phyloP scores from a whole-genome alignment of 345 rosid genomes.

The Passiflora organensis region DNA sequence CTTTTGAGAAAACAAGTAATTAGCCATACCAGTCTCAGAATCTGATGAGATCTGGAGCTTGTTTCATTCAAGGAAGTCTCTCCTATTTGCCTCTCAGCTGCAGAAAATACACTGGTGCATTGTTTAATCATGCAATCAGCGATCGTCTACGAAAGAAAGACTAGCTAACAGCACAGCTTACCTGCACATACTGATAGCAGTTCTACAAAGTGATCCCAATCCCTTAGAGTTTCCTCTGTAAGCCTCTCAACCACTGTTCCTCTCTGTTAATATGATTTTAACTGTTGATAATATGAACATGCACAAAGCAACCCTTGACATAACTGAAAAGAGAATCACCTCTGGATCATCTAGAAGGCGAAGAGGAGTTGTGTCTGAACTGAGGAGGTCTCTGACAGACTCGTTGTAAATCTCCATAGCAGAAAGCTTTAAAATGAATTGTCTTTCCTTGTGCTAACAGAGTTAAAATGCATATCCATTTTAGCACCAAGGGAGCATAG shows the following conservation, averaged over 20 bases:
- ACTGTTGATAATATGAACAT: slow-evolving; percentile 15
- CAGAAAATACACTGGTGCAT: slow-evolving; percentile 20
- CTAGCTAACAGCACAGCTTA: slow-evolving; percentile 20
- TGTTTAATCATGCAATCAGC: slow-evolving; percentile 16
- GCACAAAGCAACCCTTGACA: slow-evolving; percentile 11
- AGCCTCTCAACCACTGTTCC: slow-evolving; percentile 91
- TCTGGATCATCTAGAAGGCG: slow-evolving; percentile 93
- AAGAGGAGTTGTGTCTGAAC: slow-evolving; percentile 59
- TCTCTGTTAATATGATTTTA: slow-evolving; percentile 42
- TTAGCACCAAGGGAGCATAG: slow-evolving; percentile 5
- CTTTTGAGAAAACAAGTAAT: slow-evolving; percentile 12
- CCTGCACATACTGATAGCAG: slow-evolving; percentile 78
- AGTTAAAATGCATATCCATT: slow-evolving; percentile 1
- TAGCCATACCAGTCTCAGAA: slow-evolving; percentile 69
- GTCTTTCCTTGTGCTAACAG: slow-evolving; percentile 75
- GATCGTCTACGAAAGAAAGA: slow-evolving; percentile 1
- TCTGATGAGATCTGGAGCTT: slow-evolving; percentile 98
- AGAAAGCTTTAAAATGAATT: slow-evolving; percentile 68
- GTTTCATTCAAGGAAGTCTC: slow-evolving; percentile 88
- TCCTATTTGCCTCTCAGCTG: slow-evolving; percentile 95
- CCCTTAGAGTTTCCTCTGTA: slow-evolving; percentile 61
- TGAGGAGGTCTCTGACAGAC: slow-evolving; percentile 87
- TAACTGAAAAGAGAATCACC: slow-evolving; percentile 41
- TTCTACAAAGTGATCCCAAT: slow-evolving; percentile 71
- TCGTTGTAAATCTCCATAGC: slow-evolving; percentile 97